These are phyloP conservation scores for Crepidotus variabilis DNA, from an alignment of 768 basidiomycete genomes.

Conservation along the genomic window DNA sequence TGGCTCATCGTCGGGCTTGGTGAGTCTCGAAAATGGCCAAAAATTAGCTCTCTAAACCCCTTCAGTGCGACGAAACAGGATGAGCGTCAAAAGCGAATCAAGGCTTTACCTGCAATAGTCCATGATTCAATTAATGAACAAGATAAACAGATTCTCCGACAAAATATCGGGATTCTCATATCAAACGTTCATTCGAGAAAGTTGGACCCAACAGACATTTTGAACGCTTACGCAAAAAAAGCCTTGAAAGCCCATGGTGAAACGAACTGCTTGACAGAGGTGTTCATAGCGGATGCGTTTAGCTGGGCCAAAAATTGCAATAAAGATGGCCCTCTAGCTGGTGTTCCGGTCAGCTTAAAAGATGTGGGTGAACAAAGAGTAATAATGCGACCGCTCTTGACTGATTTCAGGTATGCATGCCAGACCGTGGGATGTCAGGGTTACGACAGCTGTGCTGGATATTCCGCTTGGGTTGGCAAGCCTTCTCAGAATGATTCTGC, in stretches of 20 bases:
- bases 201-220: constrained; percentile 28
- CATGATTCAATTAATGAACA: constrained; percentile 22
- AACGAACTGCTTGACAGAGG: constrained; percentile 62
- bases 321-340: constrained; percentile 43
- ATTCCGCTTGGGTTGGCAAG: constrained; percentile 44
- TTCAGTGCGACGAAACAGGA: constrained; percentile 30
- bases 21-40: constrained; percentile 4
- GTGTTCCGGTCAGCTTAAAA: constrained; percentile 59
- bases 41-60: not conserved
- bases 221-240: constrained; percentile 44
- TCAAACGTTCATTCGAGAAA: constrained; percentile 25
- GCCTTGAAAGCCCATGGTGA: constrained; percentile 43
- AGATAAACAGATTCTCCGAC: constrained; percentile 27
- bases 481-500: constrained; percentile 45
- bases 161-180: constrained; percentile 26
- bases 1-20: constrained; percentile 21
- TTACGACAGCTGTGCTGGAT: constrained; percentile 58
- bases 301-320: constrained; percentile 30
- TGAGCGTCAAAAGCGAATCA: constrained; percentile 29
- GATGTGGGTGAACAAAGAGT: constrained; percentile 29
- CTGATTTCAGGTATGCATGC: not conserved
- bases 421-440: constrained; percentile 51
- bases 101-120: constrained; percentile 21
- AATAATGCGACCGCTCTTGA: not conserved
- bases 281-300: constrained; percentile 43